Evolutionary conservation across 208 protist genomes (phyloP), one percentile per base, ranked within the genome.

Genomic region (Angomonas deanei): DNA sequence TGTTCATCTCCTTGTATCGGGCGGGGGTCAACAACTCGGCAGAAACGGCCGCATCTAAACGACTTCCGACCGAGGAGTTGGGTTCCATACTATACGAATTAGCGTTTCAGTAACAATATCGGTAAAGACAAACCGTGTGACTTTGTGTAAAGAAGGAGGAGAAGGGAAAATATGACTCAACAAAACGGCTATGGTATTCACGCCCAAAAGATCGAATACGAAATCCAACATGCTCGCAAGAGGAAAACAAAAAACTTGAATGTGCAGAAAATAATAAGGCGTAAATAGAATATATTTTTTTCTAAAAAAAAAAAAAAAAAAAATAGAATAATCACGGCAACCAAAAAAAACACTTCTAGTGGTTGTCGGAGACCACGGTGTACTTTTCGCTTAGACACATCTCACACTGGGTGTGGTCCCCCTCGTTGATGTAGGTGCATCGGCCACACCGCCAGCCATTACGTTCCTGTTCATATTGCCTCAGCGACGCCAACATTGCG

Each of bases 341-440:
- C 4, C 28, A 26, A 39, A 58, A 39, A 39, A 58, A 58, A 58
- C 46, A 52, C n/a, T 27, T 52, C 21, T 30, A 39, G 30, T 30
- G 8, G 13, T 56, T 56, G 27, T 34, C 28, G 5, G 26, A 36
- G 5, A 56, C 21, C 15, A 19, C 5, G 30, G 28, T 36, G 10
- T 58, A 30, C 30, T 39, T 58, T 21, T 3, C 10, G 5, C 17
- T 38, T 19, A 19, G 24, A 21, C 53, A 58, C 8, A 58, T 58
- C 8, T 11, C 30, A 58, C 53, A 58, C 30, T 34, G 28, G 8
- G 2, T 36, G 2, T 11, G 11, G 5, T n/a, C 5, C 4, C 8
- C 10, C 17, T 24, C 53, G 13, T 58, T 58, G 2, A 46, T 1
- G 38, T 39, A 58, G 6, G 53, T 58, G 17, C 53, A 58, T 1